Evolutionary conservation across 192 early-diverging fungal genomes (phyloP).

Genomic region (Umbelopsis sp.): DNA sequence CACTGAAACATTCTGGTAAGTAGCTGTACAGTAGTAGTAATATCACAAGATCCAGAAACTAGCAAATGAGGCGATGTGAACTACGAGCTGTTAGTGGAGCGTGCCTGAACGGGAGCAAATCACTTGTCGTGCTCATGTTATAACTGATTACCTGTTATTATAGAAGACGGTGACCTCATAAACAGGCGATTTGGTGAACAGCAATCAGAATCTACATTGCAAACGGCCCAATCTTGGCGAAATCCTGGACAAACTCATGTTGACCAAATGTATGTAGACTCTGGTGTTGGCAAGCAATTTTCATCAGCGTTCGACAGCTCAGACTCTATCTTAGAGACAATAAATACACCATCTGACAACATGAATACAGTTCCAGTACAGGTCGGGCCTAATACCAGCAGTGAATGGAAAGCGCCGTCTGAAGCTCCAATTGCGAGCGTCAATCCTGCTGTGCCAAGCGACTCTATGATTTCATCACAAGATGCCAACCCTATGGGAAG

Average conservation of each 20-base stretch:
- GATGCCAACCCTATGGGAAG: neutral
- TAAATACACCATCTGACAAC: neutral
- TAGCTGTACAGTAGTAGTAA: neutral
- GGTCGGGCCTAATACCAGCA: neutral
- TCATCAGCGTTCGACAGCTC: neutral
- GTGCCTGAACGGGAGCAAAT: too few species aligned
- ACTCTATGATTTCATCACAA: neutral
- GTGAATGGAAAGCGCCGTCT: neutral
- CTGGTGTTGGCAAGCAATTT: neutral
- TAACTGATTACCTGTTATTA: neutral
- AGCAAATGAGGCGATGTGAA: neutral
- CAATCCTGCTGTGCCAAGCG: neutral
- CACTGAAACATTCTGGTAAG: constrained; percentile 1
- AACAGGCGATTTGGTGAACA: neutral
- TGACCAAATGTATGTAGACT: constrained; percentile 13
- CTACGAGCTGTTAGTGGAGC: neutral
- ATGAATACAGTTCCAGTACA: neutral
- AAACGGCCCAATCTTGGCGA: neutral
- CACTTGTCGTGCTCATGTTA: too few species aligned
- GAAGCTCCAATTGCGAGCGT: neutral
- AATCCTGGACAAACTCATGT: constrained; percentile 12
- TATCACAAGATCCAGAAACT: neutral
- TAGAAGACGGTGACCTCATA: neutral
- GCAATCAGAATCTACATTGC: neutral
- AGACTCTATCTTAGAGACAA: neutral